Base-by-base conservation (phyloP, 2,329 filamentous ascomycete species). In the Ascochyta clinopodiicola region DNA sequence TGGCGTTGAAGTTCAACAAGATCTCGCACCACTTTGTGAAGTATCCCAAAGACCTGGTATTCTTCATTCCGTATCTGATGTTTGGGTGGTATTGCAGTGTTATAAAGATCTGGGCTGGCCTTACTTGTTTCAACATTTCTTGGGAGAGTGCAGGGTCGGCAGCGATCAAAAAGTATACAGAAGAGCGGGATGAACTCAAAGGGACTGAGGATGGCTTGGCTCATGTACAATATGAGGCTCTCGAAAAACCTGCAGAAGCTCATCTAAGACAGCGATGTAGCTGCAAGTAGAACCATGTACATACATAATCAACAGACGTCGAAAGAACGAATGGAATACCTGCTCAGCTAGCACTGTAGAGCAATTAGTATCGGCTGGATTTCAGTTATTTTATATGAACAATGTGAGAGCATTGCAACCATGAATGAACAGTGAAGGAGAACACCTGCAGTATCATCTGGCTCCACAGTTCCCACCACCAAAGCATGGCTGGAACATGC, bases 1-100 rank as follows among this genome's bases (percentile, higher is more conserved):
- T 46, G 3, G 44, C n/a, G 15, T 9, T 46, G 44, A 37, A 46
- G 34, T 37, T 36, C 22, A 46, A 46, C 24, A 37, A 45, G 22
- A 29, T 45, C n/a, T n/a, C 19, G 1, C 44, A 24, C 24, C 34
- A 46, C 22, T 37, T 46, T n/a, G 4, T 15, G 3, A 35, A 34
- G 24, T 21, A 37, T 24, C 44, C 44, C 2, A n/a, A 37, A 12
- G 44, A 29, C n/a, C 8, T 46, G 6, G n/a, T 37, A 1, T 46
- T 27, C 22, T 46, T 37, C 24, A 7, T 10, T 10, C 21, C n/a
- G 15, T 46, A 46, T 19, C 5, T 46, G n/a, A 4, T 37, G 1
- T 46, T 46, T 27, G 34, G 34, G 1, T 46, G 25, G 22, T 25
- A 25, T 24, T 46, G 44, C 10, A 37, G 32, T n/a, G 22, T 46